These are phyloP conservation scores for Glaciozyma antarctica DNA, from an alignment of 768 basidiomycete species.

Conservation along the genomic window DNA sequence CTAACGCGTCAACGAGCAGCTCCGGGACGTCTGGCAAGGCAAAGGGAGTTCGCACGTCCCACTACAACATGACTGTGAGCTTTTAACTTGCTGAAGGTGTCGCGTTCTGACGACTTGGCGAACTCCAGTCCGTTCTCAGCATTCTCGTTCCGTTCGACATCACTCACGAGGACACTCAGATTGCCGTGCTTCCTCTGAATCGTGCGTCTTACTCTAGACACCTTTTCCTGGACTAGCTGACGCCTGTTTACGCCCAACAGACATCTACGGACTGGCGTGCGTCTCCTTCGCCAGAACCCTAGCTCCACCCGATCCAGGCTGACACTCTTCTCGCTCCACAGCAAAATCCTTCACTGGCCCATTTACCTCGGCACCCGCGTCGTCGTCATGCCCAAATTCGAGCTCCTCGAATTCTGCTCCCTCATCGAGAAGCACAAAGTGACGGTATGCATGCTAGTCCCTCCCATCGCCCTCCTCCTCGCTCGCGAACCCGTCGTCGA, in stretches of 20 bases:
- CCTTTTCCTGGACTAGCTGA: background rate
- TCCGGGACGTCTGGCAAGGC: slow-evolving; percentile 66
- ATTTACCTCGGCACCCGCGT: slow-evolving; percentile 48
- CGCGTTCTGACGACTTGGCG: too few species aligned
- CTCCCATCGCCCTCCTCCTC: slow-evolving; percentile 31
- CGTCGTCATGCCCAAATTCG: slow-evolving; percentile 59
- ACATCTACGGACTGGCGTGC: slow-evolving; percentile 23
- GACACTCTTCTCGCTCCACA: slow-evolving; percentile 12
- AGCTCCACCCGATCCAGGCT: too few species aligned
- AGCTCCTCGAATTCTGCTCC: slow-evolving; percentile 57
- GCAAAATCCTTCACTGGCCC: slow-evolving; percentile 57
- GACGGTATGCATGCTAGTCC: slow-evolving; percentile 40
- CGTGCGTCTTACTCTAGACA: background rate
- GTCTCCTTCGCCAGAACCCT: too few species aligned
- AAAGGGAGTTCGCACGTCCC: slow-evolving; percentile 53
- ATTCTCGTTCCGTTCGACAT: slow-evolving; percentile 25
- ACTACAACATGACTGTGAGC: slow-evolving; percentile 31
- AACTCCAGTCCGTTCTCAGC: slow-evolving; percentile 8
- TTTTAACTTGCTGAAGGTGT: too few species aligned
- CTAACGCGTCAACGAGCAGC: background rate
- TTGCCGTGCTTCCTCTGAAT: slow-evolving; percentile 29
- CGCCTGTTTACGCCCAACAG: background rate
- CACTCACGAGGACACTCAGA: slow-evolving; percentile 20
- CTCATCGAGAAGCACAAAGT: slow-evolving; percentile 57
- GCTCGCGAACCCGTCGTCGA: slow-evolving; percentile 25